Base-by-base conservation (phyloP, 129 eudicot genomes). In the Flaveria robusta region DNA sequence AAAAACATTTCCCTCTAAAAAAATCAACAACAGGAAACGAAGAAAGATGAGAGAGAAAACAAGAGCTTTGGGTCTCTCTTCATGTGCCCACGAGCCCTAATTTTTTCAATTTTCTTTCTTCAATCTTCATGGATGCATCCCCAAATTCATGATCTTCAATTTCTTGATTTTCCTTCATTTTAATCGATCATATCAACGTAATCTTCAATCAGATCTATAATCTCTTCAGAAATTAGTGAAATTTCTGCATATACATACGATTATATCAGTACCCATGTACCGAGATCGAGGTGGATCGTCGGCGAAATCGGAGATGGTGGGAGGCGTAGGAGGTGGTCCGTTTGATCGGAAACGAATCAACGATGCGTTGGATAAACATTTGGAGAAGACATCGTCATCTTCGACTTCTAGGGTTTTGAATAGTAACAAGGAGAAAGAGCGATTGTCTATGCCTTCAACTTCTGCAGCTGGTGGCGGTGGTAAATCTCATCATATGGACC, bases 281-380 rank as follows among this genome's bases (percentile, higher is more conserved):
- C 88, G 93, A 9, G 93, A 90, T 62, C 87, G 90, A 81, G 90
- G 84, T 20, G 88, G 85, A 71, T 85, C 90, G 24, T 77, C 91
- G 56, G 83, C 89, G 39, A 85, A 70, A 84, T 76, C 91, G 71
- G 89, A 86, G 77, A 79, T 87, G 68, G 86, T 78, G 13, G 85
- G 90, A 52, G 81, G 77, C 18, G 81, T 74, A 67, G 71, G 46
- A 16, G 72, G 71, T 6, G 88, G 89, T 18, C 71, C 81, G 73
- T 66, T 87, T 71, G 97, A 91, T 87, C 91, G 96, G 85, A 93
- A 91, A 85, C 73, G 93, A 72, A 91, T 90, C 63, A 86, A 86
- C 70, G 98, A 90, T 59, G 91, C 88, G 72, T 74, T 93, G 42
- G 96, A 90, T 82, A 93, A 93, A 85, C 90, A 84, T 79, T 75